Base-by-base conservation (phyloP, 2,329 filamentous ascomycete species). In the Xylaria polymorpha region DNA sequence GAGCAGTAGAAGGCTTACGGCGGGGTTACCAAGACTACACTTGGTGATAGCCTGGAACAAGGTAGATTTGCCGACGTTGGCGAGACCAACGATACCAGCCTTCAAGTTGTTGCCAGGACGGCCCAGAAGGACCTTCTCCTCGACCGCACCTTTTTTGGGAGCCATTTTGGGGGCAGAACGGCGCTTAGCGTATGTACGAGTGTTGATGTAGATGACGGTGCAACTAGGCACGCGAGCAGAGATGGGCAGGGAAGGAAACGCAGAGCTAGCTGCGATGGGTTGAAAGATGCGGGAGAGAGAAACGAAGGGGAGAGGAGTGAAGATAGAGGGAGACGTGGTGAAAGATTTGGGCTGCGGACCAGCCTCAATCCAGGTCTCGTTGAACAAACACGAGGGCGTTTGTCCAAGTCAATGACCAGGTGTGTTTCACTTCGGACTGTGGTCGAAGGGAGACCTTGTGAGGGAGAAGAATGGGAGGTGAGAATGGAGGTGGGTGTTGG, bases 21-120 rank as follows among this genome's bases (percentile, higher is more conserved):
- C 96, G 78, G 97, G 97, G 86, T 98, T 99, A 85, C 97, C 96
- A 79, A 99, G 91, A 74, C 90, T 90, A 83, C 92, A 97, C 87
- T 98, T 98, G 81, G 96, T 99, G 84, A 99, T 98, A 80, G 96
- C 94, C 87, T 99, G 97, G 90, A 99, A 99, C 78, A 99, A 90
- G 41, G 97, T 99, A 75, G 96, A 99, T 87, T 99, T 99, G 83
- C 96, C 96, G 77, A 99, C 97, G 83, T 99, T 99, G 83, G 96
- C 96, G 79, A 99, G 91, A 85, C 96, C 96, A 83, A 99, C 96
- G 90, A 99, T 99, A 86, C 96, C 97, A 86, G 94, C 98, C 90
- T 98, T 99, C 83, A 99, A 83, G 85, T 90, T 98, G 89, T 99
- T 99, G 80, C 96, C 96, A 74, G 96, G 96, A 81, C 96, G 89